Evolutionary conservation across 163 green algal species (phyloP).

Genomic region (Scenedesmus sp.): DNA sequence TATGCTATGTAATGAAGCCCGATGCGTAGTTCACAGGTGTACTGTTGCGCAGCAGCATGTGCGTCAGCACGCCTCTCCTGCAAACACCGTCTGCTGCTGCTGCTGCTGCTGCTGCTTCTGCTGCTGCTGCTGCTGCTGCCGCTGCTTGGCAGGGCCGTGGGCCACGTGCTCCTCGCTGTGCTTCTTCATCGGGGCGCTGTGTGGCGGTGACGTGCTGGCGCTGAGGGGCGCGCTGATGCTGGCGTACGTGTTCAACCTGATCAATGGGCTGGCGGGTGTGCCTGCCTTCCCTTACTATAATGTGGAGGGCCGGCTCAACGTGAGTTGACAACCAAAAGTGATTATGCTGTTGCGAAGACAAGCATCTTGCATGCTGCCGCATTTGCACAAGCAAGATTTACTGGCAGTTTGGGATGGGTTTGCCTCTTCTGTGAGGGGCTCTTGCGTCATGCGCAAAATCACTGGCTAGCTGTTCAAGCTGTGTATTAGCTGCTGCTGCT

Average conservation of each 20-base stretch:
- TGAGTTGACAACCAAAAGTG: neutral
- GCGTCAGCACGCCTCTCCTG: too few relatives aligned
- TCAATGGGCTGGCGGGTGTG: slow-evolving; percentile 25
- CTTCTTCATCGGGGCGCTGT: slow-evolving; percentile 18
- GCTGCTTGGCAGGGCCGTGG: neutral
- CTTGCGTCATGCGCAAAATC: too few relatives aligned
- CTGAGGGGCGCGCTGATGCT: slow-evolving; percentile 8
- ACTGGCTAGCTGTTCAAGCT: neutral
- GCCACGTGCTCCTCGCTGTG: neutral
- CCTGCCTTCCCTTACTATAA: neutral
- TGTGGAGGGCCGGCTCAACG: neutral
- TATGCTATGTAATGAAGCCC: neutral
- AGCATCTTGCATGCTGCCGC: neutral
- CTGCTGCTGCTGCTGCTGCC: neutral
- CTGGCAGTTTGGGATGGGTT: too few relatives aligned
- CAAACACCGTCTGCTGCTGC: too few relatives aligned
- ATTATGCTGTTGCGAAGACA: too few relatives aligned
- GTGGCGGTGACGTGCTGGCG: slow-evolving; percentile 12
- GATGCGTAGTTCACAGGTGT: too few relatives aligned
- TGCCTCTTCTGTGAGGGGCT: too few relatives aligned
- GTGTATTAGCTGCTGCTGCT: neutral
- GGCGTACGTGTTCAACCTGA: slow-evolving; percentile 15
- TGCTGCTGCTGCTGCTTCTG: neutral
- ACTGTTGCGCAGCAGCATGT: too few relatives aligned
- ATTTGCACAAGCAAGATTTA: neutral